These are phyloP conservation scores for Vaccinium corymbosum DNA, from an alignment of 148 eudicot species.

Conservation along the genomic window DNA sequence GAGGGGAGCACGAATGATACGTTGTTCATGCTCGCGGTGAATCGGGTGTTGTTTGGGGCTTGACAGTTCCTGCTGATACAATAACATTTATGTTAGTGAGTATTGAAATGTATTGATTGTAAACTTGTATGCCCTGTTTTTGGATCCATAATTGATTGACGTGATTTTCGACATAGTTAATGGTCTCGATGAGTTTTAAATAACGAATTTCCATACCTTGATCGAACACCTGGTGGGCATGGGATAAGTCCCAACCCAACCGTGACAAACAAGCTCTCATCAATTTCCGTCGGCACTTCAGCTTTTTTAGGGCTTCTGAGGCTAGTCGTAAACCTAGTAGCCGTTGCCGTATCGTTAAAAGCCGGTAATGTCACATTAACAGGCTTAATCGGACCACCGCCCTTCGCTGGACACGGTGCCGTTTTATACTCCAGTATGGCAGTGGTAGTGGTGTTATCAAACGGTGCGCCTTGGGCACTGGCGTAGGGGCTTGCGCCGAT, in stretches of 20 bases:
- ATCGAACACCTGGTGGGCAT: slow-evolving; percentile 43
- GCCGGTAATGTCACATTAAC: slow-evolving; percentile 46
- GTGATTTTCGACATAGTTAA: too few relatives aligned
- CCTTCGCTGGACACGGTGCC: slow-evolving; percentile 47
- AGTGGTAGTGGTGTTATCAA: slow-evolving; percentile 72
- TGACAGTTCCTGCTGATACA: slow-evolving; percentile 39
- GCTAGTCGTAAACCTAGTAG: slow-evolving; percentile 45
- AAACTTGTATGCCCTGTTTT: too few relatives aligned
- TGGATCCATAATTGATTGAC: too few relatives aligned
- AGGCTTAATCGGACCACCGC: slow-evolving; percentile 16
- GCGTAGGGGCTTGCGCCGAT: slow-evolving; percentile 59
- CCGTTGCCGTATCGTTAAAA: slow-evolving; percentile 51
- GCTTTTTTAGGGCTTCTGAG: slow-evolving; percentile 42
- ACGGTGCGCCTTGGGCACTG: slow-evolving; percentile 63
- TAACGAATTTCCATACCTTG: neutral
- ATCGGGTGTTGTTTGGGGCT: slow-evolving; percentile 64
- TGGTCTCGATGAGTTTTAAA: too few relatives aligned
- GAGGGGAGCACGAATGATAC: slow-evolving; percentile 61
- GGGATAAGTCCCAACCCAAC: slow-evolving; percentile 57
- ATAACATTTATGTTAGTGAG: neutral
- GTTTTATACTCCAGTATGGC: slow-evolving; percentile 62
- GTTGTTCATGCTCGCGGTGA: slow-evolving; percentile 68
- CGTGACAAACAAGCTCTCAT: slow-evolving; percentile 50
- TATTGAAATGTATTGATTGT: too few relatives aligned
- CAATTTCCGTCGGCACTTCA: slow-evolving; percentile 42